These are phyloP conservation scores for Fusarium sp. DNA, from an alignment of 2,329 filamentous ascomycete genomes.

Conservation along the genomic window DNA sequence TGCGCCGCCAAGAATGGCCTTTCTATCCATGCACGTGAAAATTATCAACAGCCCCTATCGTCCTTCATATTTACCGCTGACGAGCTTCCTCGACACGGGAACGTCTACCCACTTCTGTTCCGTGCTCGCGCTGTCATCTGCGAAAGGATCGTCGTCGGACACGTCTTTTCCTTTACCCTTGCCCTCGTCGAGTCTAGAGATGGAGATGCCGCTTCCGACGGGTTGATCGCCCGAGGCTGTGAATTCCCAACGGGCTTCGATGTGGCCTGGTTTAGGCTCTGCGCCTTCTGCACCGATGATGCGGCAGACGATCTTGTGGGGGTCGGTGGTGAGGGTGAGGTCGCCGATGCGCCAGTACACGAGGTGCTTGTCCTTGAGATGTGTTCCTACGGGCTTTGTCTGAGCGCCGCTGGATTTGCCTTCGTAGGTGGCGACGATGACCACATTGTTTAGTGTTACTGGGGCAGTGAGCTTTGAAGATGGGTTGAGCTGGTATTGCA, in stretches of 20 bases:
- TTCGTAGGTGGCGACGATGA: slow-evolving; percentile 78
- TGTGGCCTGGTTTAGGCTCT: slow-evolving; percentile 76
- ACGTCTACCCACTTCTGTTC: slow-evolving; percentile 73
- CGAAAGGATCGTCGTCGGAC: slow-evolving; percentile 74
- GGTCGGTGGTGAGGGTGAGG: slow-evolving; percentile 72
- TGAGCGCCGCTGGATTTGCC: slow-evolving; percentile 75
- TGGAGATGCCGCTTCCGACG: slow-evolving; percentile 71
- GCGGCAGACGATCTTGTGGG: slow-evolving; percentile 83
- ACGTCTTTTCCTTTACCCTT: slow-evolving; percentile 65
- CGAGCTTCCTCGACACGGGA: slow-evolving; percentile 72
- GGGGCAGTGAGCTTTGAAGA: slow-evolving; percentile 60
- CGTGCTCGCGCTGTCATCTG: slow-evolving; percentile 56
- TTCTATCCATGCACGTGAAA: slow-evolving; percentile 37
- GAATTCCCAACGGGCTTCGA: slow-evolving; percentile 86
- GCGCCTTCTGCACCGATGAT: slow-evolving; percentile 78
- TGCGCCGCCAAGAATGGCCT: slow-evolving; percentile 46
- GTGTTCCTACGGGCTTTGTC: slow-evolving; percentile 83
- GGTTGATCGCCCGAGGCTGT: slow-evolving; percentile 54
- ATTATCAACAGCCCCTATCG: slow-evolving; percentile 31
- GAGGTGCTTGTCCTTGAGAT: slow-evolving; percentile 78
- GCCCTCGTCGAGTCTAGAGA: slow-evolving; percentile 64
- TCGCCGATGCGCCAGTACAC: slow-evolving; percentile 87
- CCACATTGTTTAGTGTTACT: slow-evolving; percentile 74
- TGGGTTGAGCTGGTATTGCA: slow-evolving; percentile 88
- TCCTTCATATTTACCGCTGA: slow-evolving; percentile 81